Evolutionary conservation across 805 yeast genomes (phyloP).

Genomic region (Suhomyces sp.): DNA sequence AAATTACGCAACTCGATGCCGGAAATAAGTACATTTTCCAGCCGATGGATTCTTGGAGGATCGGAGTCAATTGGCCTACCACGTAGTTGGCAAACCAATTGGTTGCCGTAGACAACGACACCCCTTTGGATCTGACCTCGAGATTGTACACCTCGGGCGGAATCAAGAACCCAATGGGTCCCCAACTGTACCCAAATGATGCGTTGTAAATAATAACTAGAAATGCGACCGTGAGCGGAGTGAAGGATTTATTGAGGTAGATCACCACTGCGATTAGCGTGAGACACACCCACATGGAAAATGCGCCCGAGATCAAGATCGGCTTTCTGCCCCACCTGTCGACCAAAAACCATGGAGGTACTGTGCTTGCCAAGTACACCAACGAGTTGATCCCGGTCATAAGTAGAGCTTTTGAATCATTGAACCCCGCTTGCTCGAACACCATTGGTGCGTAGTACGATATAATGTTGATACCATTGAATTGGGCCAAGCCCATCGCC

Average conservation of each 20-base stretch:
- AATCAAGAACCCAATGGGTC: constrained; percentile 43
- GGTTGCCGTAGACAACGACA: constrained; percentile 42
- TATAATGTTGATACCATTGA: constrained; percentile 56
- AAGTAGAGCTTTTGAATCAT: constrained; percentile 37
- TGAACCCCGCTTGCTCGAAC: constrained; percentile 46
- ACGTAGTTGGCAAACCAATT: constrained; percentile 46
- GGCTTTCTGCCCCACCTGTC: constrained; percentile 47
- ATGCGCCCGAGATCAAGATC: constrained; percentile 39
- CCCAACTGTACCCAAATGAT: constrained; percentile 45
- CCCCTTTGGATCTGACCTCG: constrained; percentile 43
- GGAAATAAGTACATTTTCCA: constrained; percentile 44
- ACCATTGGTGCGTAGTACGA: constrained; percentile 59
- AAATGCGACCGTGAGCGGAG: constrained; percentile 39
- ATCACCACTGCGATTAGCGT: constrained; percentile 32
- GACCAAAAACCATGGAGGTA: constrained; percentile 46
- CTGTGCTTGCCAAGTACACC: constrained; percentile 37
- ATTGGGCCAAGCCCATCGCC: constrained; percentile 44
- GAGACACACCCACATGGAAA: constrained; percentile 37
- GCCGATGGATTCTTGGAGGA: constrained; percentile 35
- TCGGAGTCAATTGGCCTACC: constrained; percentile 45
- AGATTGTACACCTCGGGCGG: constrained; percentile 46
- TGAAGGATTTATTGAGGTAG: constrained; percentile 28
- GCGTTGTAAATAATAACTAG: constrained; percentile 43
- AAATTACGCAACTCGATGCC: constrained; percentile 34
- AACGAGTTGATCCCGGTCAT: constrained; percentile 45